Evolutionary conservation across 2,329 filamentous ascomycete genomes (phyloP).

Genomic region (Nemania sp.): DNA sequence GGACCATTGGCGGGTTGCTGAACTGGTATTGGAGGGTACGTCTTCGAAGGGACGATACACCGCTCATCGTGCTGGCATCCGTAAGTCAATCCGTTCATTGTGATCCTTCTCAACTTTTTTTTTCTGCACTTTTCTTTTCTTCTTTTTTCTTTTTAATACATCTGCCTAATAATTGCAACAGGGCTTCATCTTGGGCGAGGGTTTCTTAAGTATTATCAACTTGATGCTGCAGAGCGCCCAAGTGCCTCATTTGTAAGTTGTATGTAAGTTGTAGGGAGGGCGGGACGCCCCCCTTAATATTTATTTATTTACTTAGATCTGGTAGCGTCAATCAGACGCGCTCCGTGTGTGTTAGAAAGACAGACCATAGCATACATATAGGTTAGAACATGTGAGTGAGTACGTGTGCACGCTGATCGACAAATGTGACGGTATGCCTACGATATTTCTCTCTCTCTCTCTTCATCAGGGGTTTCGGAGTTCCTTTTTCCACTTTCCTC

Average conservation of each 20-base stretch:
- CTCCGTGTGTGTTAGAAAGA: too few species aligned
- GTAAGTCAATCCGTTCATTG: conserved; percentile 51
- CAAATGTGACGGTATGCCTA: conserved; percentile 2
- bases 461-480: background rate
- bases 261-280: conserved; percentile 43
- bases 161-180: conserved; percentile 34
- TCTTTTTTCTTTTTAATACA: background rate
- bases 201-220: conserved; percentile 89
- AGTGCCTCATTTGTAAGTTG: conserved; percentile 67
- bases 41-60: conserved; percentile 64
- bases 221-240: conserved; percentile 75
- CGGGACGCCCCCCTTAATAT: background rate
- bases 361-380: background rate
- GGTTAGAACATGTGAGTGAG: background rate
- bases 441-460: background rate
- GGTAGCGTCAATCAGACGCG: background rate
- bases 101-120: background rate
- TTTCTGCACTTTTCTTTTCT: background rate
- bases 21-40: conserved; percentile 76
- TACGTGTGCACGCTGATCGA: background rate
- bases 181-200: conserved; percentile 92
- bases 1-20: conserved; percentile 75
- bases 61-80: conserved; percentile 84
- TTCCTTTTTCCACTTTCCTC: background rate
- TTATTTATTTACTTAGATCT: too few species aligned